phyloP scores from a whole-genome alignment of 2,329 filamentous ascomycete genomes.

The Tothia fuscella region DNA sequence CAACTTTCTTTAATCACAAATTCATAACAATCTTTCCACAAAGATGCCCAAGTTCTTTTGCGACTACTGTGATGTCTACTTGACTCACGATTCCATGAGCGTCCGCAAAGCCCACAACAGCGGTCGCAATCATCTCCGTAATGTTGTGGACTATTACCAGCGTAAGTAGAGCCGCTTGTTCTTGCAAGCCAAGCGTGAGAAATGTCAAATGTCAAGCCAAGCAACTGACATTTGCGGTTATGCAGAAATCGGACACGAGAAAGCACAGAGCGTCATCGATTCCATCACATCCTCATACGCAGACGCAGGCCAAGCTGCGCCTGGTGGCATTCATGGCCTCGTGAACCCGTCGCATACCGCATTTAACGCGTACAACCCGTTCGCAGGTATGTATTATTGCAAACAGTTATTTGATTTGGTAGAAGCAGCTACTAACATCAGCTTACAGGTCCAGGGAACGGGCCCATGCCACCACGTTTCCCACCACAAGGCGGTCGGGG shows the following conservation, averaged over 20 bases:
- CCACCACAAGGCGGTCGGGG: slow-evolving; percentile 27
- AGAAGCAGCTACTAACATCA: slow-evolving; percentile 10
- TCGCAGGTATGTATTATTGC: slow-evolving; percentile 43
- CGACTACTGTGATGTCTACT: slow-evolving; percentile 99
- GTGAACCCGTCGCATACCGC: slow-evolving; percentile 23
- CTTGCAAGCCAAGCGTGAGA: background rate
- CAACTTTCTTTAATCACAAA: too few species aligned
- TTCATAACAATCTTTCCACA: too few species aligned
- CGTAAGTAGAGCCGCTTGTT: slow-evolving; percentile 39
- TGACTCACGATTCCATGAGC: slow-evolving; percentile 99
- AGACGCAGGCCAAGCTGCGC: slow-evolving; percentile 77
- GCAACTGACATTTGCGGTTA: background rate
- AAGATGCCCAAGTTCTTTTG: slow-evolving; percentile 25
- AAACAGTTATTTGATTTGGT: slow-evolving; percentile 8
- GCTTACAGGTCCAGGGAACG: slow-evolving; percentile 12
- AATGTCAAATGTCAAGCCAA: background rate
- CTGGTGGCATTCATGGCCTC: slow-evolving; percentile 67
- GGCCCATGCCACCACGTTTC: slow-evolving; percentile 26
- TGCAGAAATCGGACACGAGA: slow-evolving; percentile 91
- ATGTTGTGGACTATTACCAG: slow-evolving; percentile 98
- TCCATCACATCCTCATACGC: slow-evolving; percentile 94
- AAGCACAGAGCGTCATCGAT: slow-evolving; percentile 96
- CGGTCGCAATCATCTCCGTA: slow-evolving; percentile 90
- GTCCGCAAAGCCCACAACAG: slow-evolving; percentile 98
- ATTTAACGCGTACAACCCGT: slow-evolving; percentile 46